Base-by-base conservation (phyloP, 176 grass and related monocot species). In the Ampelocalamus luodianensis region DNA sequence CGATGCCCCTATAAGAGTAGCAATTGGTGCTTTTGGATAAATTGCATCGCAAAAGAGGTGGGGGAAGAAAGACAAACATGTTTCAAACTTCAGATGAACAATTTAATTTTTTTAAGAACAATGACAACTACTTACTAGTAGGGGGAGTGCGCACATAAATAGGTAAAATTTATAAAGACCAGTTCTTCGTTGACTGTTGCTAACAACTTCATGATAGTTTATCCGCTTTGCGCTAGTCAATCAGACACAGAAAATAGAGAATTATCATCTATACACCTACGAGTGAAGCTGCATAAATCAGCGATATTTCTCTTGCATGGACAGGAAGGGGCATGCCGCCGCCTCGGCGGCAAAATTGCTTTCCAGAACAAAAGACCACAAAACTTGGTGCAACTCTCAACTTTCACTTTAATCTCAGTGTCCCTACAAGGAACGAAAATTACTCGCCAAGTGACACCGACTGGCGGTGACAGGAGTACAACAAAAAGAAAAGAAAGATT, bases 251-350 rank as follows among this genome's bases (percentile, higher is more conserved):
- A 29, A 29, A 29, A 29, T 29, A 29, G 29, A 0, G 23, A 16
- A 20, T 23, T 40, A 27, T 26, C 82, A 76, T 65, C 29, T 29
- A 10, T 6, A 12, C 26, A 45, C 32, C 8, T 10, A 20, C 8
- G 17, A 20, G 36, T 0, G 16, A 39, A 44, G 24, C 22, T 59
- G 56, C 10, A 45, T 22, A 46, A 45, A 76, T 7, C 5, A 76
- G 0, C 17, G 27, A 39, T 17, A 68, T 54, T 82, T 71, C 5
- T 34, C 27, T 10, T 42, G 46, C 46, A 27, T 17, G 70, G 68
- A 72, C 39, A 13, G 50, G 67, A 68, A 37, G 66, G 36, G 65
- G 51, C 79, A 71, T 71, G 79, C 79, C 79, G 79, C 71, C n/a
- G 37, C 13, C 24, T 6, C 2, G 3, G 69, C 42, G 68, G 69